Conservation (phyloP, 2,329 filamentous ascomycete species). For the Colletotrichum lupini region DNA sequence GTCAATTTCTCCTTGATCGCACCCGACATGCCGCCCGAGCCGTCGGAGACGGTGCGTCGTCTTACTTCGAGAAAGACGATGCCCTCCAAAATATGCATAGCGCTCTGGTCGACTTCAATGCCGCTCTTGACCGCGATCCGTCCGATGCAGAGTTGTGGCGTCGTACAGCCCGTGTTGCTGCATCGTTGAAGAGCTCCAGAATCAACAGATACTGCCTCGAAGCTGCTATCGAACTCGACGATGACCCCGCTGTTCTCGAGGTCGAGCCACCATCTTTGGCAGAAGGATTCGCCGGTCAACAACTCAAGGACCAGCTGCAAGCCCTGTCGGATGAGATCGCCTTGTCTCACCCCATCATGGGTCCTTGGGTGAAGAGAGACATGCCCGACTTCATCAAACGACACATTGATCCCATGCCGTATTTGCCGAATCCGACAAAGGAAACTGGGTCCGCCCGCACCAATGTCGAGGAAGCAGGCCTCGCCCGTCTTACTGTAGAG, state of each 20-base stretch:
- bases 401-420: conserved; percentile 71
- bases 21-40: conserved; percentile 64
- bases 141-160: conserved; percentile 76
- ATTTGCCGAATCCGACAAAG: conserved; percentile 65
- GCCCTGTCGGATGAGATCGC: conserved; percentile 66
- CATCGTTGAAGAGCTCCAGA: conserved; percentile 66
- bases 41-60: conserved; percentile 38
- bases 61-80: conserved; percentile 50
- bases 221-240: conserved; percentile 74
- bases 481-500: conserved; percentile 42
- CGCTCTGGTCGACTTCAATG: conserved; percentile 67
- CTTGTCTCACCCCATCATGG: conserved; percentile 70
- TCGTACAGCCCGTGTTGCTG: conserved; percentile 66
- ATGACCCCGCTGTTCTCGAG: conserved; percentile 71
- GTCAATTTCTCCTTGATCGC: conserved; percentile 87
- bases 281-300: conserved; percentile 71
- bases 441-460: conserved; percentile 42
- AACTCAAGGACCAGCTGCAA: conserved; percentile 66
- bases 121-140: conserved; percentile 72
- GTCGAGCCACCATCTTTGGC: conserved; percentile 72
- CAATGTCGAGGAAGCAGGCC: conserved; percentile 22
- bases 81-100: conserved; percentile 52
- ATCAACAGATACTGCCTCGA: conserved; percentile 73
- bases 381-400: conserved; percentile 64
- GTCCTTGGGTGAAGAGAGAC: conserved; percentile 63